phyloP scores from a whole-genome alignment of 148 eudicot species.

The Cornus controversa region DNA sequence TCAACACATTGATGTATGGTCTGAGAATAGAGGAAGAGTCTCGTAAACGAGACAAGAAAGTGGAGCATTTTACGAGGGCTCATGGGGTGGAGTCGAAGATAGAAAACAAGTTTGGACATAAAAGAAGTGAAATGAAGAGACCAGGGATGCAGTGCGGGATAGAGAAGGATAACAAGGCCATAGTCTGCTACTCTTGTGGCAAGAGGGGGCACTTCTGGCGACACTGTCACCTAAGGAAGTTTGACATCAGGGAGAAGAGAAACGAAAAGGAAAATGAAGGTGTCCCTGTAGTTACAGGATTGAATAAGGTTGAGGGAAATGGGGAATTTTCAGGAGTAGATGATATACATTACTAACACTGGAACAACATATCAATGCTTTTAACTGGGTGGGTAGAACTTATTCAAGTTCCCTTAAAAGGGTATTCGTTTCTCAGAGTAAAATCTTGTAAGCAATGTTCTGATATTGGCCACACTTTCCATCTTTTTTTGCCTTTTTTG shows the following conservation, averaged over 20 bases:
- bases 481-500: not conserved
- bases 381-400: not conserved
- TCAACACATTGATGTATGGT: conserved; percentile 64
- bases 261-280: conserved; percentile 12
- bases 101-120: conserved; percentile 15
- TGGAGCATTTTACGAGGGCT: conserved; percentile 19
- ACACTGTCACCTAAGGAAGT: conserved; percentile 25
- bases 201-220: conserved; percentile 34
- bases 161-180: conserved; percentile 6
- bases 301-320: not conserved
- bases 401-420: too few relatives aligned
- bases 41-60: conserved; percentile 25
- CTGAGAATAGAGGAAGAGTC: conserved; percentile 61
- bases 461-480: not conserved
- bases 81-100: conserved; percentile 8
- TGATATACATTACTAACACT: not conserved
- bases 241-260: conserved; percentile 13
- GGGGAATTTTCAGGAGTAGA: not conserved
- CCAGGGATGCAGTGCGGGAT: not conserved
- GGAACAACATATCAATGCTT: not conserved
- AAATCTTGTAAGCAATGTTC: not conserved
- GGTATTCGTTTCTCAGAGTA: too few relatives aligned
- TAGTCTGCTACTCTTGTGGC: conserved; percentile 30
- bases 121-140: conserved; percentile 21
- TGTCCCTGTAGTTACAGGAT: not conserved